These are phyloP conservation scores for Euphorbia celastroides DNA, from an alignment of 441 rosid species.

Conservation along the genomic window DNA sequence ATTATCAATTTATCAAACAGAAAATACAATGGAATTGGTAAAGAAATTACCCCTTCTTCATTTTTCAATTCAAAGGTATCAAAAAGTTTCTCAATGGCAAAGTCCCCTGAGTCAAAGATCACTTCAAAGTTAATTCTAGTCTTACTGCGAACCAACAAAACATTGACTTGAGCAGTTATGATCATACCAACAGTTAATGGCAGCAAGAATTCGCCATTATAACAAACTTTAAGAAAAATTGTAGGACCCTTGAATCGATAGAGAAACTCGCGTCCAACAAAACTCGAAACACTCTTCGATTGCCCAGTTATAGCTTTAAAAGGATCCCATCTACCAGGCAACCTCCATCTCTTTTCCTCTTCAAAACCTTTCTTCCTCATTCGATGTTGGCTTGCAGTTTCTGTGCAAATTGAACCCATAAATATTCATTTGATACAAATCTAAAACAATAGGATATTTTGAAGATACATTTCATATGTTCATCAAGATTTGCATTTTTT, in stretches of 20 bases:
- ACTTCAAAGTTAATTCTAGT: slow-evolving; percentile 13
- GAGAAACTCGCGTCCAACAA: slow-evolving; percentile 52
- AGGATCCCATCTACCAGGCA: slow-evolving; percentile 18
- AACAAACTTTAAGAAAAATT: slow-evolving; percentile 81
- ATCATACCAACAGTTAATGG: slow-evolving; percentile 69
- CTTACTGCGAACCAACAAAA: neutral
- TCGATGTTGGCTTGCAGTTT: slow-evolving; percentile 41
- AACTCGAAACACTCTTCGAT: slow-evolving; percentile 31
- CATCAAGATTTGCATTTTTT: neutral
- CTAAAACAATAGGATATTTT: neutral
- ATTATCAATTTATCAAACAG: slow-evolving; percentile 10
- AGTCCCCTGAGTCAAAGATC: slow-evolving; percentile 45
- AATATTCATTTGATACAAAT: neutral
- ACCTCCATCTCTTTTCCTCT: slow-evolving; percentile 30
- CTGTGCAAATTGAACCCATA: slow-evolving; percentile 26
- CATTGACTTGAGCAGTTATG: neutral
- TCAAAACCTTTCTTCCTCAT: slow-evolving; percentile 41
- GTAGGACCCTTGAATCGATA: slow-evolving; percentile 71
- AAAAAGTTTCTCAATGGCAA: slow-evolving; percentile 61
- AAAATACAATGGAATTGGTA: slow-evolving; percentile 1
- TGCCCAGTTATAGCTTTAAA: slow-evolving; percentile 8
- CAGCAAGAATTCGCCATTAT: slow-evolving; percentile 73
- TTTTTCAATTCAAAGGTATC: slow-evolving; percentile 26
- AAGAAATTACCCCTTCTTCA: slow-evolving; percentile 39
- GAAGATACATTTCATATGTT: neutral